phyloP scores from a whole-genome alignment of 2,329 filamentous ascomycete genomes.

The Boeremia lycopersici region DNA sequence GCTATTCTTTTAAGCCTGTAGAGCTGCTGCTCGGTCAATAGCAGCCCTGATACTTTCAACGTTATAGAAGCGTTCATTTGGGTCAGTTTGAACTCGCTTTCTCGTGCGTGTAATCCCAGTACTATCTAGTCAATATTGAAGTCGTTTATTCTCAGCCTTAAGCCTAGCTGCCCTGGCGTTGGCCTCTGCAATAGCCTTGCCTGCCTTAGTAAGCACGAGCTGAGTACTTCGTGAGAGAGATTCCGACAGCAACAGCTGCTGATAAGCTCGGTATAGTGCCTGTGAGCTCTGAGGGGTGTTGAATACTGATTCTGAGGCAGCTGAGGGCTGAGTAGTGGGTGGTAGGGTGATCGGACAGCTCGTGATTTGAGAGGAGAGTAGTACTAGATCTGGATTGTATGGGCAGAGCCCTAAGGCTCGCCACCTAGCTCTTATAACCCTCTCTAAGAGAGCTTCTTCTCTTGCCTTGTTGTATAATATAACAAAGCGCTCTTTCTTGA shows the following conservation, averaged over 20 bases:
- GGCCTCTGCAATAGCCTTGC: conserved; percentile 10
- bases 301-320: no score
- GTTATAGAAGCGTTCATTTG: conserved; percentile 20
- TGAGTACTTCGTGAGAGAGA: not conserved
- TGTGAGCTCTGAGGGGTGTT: not conserved
- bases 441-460: no score
- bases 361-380: no score
- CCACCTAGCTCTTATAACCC: no score
- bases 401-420: no score
- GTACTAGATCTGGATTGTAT: no score
- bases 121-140: conserved; percentile 14
- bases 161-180: conserved; percentile 15
- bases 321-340: no score
- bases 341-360: no score
- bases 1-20: no score
- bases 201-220: conserved; percentile 13
- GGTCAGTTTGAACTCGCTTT: conserved; percentile 17
- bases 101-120: not conserved
- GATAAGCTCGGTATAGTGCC: not conserved
- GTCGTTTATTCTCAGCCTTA: conserved; percentile 13
- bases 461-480: no score
- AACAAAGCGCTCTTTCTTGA: no score
- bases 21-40: not conserved
- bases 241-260: not conserved
- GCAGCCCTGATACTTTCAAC: no score